Conservation (phyloP, 768 basidiomycete genomes). For the Podaxis pistillaris region DNA sequence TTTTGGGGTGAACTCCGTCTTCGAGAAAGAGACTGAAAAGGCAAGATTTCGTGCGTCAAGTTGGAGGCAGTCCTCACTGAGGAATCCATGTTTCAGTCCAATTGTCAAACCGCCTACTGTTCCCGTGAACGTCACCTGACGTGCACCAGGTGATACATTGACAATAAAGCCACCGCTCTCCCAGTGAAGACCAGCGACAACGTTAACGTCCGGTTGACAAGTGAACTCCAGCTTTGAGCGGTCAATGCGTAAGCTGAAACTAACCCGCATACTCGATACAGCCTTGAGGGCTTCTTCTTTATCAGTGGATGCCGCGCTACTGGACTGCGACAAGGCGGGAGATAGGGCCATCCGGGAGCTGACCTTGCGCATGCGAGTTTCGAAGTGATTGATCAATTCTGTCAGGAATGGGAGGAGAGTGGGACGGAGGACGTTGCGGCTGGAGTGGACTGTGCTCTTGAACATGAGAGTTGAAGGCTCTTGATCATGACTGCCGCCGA, state of each 20-base stretch:
- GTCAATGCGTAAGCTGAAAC: conserved; percentile 89
- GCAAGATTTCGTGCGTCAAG: conserved; percentile 80
- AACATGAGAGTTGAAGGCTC: conserved; percentile 70
- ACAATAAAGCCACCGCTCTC: conserved; percentile 91
- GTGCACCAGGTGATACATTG: conserved; percentile 70
- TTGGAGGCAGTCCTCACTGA: conserved; percentile 80
- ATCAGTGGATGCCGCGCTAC: conserved; percentile 19
- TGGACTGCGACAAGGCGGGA: conserved; percentile 15
- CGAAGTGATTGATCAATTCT: conserved; percentile 68
- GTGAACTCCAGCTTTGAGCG: conserved; percentile 83
- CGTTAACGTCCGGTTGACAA: conserved; percentile 90
- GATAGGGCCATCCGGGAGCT: conserved; percentile 29
- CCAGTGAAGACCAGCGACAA: conserved; percentile 88
- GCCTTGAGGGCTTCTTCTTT: conserved; percentile 21
- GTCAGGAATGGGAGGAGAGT: conserved; percentile 83
- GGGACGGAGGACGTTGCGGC: conserved; percentile 81
- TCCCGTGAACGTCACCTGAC: conserved; percentile 72
- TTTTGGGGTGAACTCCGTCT: conserved; percentile 37
- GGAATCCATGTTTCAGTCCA: conserved; percentile 80
- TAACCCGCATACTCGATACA: conserved; percentile 63
- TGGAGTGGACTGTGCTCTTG: conserved; percentile 87
- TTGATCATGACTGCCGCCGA: conserved; percentile 25
- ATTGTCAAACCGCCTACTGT: conserved; percentile 79
- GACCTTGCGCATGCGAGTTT: conserved; percentile 62
- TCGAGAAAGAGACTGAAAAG: conserved; percentile 73